Conservation (phyloP, 495 filamentous ascomycete species). For the Hypomontagnella submonticulosa region DNA sequence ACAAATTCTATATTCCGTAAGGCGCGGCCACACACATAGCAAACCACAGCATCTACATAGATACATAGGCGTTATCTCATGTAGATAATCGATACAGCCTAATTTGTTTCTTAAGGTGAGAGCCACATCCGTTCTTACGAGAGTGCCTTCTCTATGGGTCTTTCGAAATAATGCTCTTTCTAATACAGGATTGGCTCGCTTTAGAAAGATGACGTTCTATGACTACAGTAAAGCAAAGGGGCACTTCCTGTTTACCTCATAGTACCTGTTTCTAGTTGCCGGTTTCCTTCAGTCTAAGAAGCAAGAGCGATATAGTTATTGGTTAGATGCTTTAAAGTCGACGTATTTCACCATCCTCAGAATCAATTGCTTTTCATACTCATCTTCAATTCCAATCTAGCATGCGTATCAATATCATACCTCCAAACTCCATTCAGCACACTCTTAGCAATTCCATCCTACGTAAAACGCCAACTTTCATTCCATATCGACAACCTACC, state of each 20-base stretch:
- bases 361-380: constrained; percentile 4
- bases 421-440: constrained; percentile 1
- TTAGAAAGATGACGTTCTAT: not conserved
- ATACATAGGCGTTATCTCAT: no score
- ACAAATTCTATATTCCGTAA: no score
- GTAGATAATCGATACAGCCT: no score
- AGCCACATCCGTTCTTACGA: not conserved
- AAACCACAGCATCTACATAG: no score
- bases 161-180: not conserved
- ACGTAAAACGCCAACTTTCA: not conserved
- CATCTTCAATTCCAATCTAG: constrained; percentile 1
- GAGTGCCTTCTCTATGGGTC: not conserved
- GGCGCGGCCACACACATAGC: no score
- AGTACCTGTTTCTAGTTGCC: not conserved
- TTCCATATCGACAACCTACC: constrained; percentile 14
- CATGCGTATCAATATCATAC: not conserved
- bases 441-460: constrained; percentile 24
- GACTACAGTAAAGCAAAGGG: not conserved
- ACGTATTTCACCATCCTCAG: not conserved
- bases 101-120: no score
- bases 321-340: not conserved
- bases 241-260: no score
- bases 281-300: constrained; percentile 5
- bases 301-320: constrained; percentile 20
- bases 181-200: no score